Evolutionary conservation across 768 basidiomycete genomes (phyloP).

Genomic region (Tricholoma furcatifolium): DNA sequence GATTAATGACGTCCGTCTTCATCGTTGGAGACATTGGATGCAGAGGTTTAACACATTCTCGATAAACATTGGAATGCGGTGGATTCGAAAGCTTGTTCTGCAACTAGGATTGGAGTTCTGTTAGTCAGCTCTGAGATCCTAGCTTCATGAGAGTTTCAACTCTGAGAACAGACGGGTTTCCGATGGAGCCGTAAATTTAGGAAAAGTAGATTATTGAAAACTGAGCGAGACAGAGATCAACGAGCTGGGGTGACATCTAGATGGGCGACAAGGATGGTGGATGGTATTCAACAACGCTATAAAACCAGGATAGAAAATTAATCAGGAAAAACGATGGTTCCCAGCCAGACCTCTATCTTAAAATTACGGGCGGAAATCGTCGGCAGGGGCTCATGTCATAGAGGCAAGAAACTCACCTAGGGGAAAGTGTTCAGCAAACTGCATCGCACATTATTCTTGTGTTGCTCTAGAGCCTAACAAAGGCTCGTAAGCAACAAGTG

Average conservation of each 20-base stretch:
- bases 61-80: too few species aligned
- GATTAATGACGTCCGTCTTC: too few species aligned
- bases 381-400: neutral
- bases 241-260: slow-evolving; percentile 23
- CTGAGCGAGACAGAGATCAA: slow-evolving; percentile 9
- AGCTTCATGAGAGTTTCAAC: neutral
- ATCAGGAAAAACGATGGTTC: slow-evolving; percentile 3
- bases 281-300: slow-evolving; percentile 21
- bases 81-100: too few species aligned
- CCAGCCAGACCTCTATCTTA: slow-evolving; percentile 4
- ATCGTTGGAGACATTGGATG: too few species aligned
- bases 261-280: slow-evolving; percentile 29
- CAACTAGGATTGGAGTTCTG: too few species aligned
- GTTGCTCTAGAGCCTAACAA: slow-evolving; percentile 29
- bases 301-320: slow-evolving; percentile 1
- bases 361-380: neutral
- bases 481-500: slow-evolving; percentile 36
- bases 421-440: slow-evolving; percentile 12
- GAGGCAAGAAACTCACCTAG: slow-evolving; percentile 14
- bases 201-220: slow-evolving; percentile 9
- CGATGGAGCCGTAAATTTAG: neutral
- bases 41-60: too few species aligned
- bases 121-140: too few species aligned
- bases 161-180: neutral
- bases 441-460: slow-evolving; percentile 17